phyloP scores from a whole-genome alignment of 331 rosid genomes.

The Stylosanthes scabra region DNA sequence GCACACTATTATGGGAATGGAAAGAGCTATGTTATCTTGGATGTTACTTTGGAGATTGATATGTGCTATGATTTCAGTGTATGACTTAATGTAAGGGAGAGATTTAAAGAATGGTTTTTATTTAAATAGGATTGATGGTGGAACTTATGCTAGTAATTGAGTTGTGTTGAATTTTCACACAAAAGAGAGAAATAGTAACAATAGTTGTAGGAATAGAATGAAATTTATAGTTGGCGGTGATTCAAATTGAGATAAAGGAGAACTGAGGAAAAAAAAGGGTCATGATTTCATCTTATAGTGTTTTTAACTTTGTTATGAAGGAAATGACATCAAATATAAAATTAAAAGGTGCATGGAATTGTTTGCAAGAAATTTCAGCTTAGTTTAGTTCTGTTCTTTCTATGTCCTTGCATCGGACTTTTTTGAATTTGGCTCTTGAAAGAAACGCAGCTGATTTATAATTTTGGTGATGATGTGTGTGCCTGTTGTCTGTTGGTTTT shows the following conservation, averaged over 20 bases:
- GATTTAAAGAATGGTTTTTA: too few species aligned
- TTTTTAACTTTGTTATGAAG: background rate
- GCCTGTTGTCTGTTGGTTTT: background rate
- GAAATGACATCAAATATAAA: background rate
- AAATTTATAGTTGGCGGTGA: constrained; percentile 5
- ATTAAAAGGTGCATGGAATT: constrained; percentile 7
- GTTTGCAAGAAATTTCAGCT: constrained; percentile 7
- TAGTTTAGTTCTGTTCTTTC: background rate
- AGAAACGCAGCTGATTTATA: background rate
- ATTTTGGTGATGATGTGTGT: background rate
- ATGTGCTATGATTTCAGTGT: too few species aligned
- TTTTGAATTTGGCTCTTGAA: too few species aligned
- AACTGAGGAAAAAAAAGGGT: background rate
- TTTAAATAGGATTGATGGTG: constrained; percentile 22
- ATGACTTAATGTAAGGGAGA: too few species aligned
- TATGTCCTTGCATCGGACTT: too few species aligned
- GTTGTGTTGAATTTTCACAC: background rate
- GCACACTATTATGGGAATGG: too few species aligned
- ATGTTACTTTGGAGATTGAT: too few species aligned
- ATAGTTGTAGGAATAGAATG: background rate
- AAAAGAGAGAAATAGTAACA: background rate
- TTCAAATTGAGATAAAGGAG: background rate
- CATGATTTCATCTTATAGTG: constrained; percentile 4
- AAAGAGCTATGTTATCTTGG: too few species aligned
- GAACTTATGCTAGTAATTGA: background rate